Base-by-base conservation (phyloP, 371 early-diverging fungal genomes). In the Globomyces sp. region DNA sequence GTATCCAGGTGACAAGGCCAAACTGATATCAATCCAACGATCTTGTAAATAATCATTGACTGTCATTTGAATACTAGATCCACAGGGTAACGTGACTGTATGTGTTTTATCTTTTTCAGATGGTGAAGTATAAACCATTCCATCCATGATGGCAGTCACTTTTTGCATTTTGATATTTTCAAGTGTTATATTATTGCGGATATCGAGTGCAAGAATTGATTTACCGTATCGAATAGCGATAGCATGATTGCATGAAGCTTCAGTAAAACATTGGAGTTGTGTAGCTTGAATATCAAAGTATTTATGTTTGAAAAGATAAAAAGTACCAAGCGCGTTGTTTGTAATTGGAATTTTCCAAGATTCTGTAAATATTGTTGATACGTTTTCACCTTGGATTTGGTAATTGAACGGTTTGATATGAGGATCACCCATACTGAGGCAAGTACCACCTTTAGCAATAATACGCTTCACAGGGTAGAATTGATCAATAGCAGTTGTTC, bases 51-150 rank as follows among this genome's bases (percentile, higher is more conserved):
- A 24, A 24, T 43, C 37, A 37, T 50, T 52, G 48, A 39, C 44
- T 36, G 13, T 13, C 40, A 63, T 37, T 13, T 63, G 13, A 34
- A 63, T 34, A 37, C 46, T 43, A 41, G 63, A 41, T 10, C 63
- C 63, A 44, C 58, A 58, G 4, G 58, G 58, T 41, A 50, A 42
- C 4, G 39, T 49, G 11, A 63, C 8, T 5, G 42, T 39, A 40
- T 50, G 51, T 8, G 36, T 13, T 11, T 37, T 8, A 41, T 42
- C 48, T 2, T 44, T 42, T 8, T 3, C 5, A 24, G 53, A 13
- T 24, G 66, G 66, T 5, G 58, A 4, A 43, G 44, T 57, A 42
- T 66, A 66, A 5, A 11, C 42, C 39, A 66, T 44, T 58, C 66
- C 66, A 48, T 66, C 51, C 3, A 46, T 57, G 53, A 46, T 66